Conservation (phyloP, 345 rosid genomes). For the Hibiscus trionum region DNA sequence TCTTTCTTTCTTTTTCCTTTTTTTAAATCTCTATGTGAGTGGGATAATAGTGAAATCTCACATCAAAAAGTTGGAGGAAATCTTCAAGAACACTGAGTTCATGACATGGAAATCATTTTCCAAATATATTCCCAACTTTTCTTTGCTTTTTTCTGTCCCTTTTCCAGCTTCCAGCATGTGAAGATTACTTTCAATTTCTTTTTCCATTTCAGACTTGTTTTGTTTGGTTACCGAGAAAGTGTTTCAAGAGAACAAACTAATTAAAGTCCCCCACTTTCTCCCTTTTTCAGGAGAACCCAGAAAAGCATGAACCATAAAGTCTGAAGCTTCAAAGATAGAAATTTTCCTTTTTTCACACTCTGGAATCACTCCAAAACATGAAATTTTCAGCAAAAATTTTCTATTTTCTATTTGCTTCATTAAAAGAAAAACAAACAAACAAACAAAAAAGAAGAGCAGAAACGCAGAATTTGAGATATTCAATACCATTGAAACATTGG, state of each 20-base stretch:
- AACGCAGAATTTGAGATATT: conserved; percentile 11
- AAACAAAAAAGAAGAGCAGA: conserved; percentile 13
- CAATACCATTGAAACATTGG: conserved; percentile 54
- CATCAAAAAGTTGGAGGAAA: conserved; percentile 29
- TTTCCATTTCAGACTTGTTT: conserved; percentile 16
- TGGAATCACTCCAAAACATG: conserved; percentile 3
- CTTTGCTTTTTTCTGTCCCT: conserved; percentile 4
- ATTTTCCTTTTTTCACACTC: conserved; percentile 14
- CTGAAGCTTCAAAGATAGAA: conserved; percentile 16
- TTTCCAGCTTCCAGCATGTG: conserved; percentile 28
- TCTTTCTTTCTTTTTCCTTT: not conserved
- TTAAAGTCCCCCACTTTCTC: conserved; percentile 1
- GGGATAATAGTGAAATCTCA: too few species aligned
- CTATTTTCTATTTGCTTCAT: not conserved
- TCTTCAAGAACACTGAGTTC: conserved; percentile 54
- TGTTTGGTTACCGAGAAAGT: conserved; percentile 29
- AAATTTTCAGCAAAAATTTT: conserved; percentile 10
- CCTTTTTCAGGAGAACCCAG: not conserved
- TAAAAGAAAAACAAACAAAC: conserved; percentile 14
- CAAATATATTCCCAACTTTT: conserved; percentile 22
- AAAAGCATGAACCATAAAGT: conserved; percentile 13
- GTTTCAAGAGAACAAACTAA: conserved; percentile 11
- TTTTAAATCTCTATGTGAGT: too few species aligned
- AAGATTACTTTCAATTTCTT: conserved; percentile 11
- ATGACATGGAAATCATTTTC: conserved; percentile 39